A percentile compares a stretch with the other conserved stretches of the same genome.
Conservation (phyloP, 345 rosid species). For the Pseudoturritis turrita region DNA sequence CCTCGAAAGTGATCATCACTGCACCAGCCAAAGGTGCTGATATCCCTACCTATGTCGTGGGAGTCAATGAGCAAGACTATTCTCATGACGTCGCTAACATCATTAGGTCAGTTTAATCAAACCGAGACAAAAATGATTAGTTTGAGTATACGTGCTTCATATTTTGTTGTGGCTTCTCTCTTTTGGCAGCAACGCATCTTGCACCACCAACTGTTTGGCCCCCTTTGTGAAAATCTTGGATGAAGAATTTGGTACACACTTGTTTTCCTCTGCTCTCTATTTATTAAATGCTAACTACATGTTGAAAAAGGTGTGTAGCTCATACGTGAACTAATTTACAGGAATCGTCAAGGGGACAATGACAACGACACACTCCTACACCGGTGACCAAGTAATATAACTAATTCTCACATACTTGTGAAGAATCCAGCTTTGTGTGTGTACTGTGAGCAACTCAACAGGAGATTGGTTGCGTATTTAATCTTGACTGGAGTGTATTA, state of each 20-base stretch:
- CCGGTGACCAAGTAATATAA: constrained; percentile 86
- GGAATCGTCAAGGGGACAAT: constrained; percentile 98
- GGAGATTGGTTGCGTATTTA: too few species aligned
- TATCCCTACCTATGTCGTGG: constrained; percentile 91
- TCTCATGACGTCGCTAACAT: constrained; percentile 71
- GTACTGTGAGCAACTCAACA: not conserved
- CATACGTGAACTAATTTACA: constrained; percentile 28
- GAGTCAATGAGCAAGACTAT: constrained; percentile 88
- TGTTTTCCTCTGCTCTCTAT: not conserved
- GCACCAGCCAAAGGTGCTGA: constrained; percentile 99
- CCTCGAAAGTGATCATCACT: constrained; percentile 92
- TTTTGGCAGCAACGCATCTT: constrained; percentile 84
- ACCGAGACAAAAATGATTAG: not conserved
- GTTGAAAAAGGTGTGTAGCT: not conserved
- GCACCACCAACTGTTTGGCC: constrained; percentile 97
- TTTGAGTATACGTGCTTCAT: not conserved
- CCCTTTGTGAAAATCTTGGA: constrained; percentile 89
- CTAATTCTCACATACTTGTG: not conserved
- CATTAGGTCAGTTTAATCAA: constrained; percentile 48
- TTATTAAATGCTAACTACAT: not conserved
- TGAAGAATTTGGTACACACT: constrained; percentile 74
- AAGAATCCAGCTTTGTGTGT: not conserved
- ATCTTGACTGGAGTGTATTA: too few species aligned
- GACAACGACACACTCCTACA: constrained; percentile 99
- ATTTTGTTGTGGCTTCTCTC: not conserved